Conservation (phyloP, 257 asterid genomes). For the Lithospermum erythrorhizon region DNA sequence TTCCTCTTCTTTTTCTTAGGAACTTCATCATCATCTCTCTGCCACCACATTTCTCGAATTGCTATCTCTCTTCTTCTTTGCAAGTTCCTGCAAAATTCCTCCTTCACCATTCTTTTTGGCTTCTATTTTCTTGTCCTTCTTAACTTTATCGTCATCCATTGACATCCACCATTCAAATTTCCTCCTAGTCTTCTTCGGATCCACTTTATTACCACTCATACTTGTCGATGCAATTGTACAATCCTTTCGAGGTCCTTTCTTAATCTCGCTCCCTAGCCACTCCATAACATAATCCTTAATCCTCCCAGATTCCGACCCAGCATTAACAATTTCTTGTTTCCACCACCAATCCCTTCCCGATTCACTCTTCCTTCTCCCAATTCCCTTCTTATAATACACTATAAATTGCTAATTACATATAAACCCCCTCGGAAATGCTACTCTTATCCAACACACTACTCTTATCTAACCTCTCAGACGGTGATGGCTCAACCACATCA, state of each 20-base stretch:
- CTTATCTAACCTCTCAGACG: constrained; percentile 48
- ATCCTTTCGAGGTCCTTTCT: constrained; percentile 61
- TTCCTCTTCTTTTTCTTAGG: constrained; percentile 48
- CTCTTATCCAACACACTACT: constrained; percentile 42
- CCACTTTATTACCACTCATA: constrained; percentile 20
- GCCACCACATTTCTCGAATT: constrained; percentile 65
- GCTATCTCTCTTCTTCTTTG: constrained; percentile 46
- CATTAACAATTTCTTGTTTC: constrained; percentile 67
- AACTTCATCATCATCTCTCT: constrained; percentile 50
- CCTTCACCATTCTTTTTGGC: constrained; percentile 94
- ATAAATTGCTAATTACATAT: constrained; percentile 54
- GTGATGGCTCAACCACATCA: constrained; percentile 22
- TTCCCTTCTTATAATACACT: constrained; percentile 37
- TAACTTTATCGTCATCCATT: constrained; percentile 34
- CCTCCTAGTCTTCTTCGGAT: constrained; percentile 51
- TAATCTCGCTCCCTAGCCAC: constrained; percentile 86
- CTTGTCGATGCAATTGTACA: constrained; percentile 39
- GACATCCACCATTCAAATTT: constrained; percentile 76
- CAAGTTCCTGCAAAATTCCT: constrained; percentile 71
- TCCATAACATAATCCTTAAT: constrained; percentile 88
- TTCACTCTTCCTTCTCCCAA: constrained; percentile 42
- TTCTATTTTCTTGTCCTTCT: constrained; percentile 42
- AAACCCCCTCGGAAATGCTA: constrained; percentile 44
- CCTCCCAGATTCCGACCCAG: constrained; percentile 66
- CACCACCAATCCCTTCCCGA: constrained; percentile 87